Conservation (phyloP, 2,329 filamentous ascomycete genomes). For the Apiospora koreana region DNA sequence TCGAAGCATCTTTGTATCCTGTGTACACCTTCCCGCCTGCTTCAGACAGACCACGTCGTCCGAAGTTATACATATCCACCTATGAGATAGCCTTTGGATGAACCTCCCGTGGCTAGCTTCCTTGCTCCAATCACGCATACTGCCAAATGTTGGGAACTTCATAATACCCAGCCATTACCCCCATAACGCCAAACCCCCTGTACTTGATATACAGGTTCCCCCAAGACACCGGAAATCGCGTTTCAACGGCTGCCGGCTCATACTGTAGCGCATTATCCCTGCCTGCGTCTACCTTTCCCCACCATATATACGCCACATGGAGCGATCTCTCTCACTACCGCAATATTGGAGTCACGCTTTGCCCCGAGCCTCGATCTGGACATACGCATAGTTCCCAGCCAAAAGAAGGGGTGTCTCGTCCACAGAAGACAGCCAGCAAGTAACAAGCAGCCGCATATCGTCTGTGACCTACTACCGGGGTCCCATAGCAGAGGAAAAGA, state of each 20-base stretch:
- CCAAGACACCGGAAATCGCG: slow-evolving; percentile 12
- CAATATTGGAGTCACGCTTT: slow-evolving; percentile 7
- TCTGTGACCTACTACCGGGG: not conserved
- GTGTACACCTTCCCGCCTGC: not conserved
- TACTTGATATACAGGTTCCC: not conserved
- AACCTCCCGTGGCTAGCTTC: not conserved
- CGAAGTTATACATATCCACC: slow-evolving; percentile 3
- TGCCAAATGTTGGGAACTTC: not conserved
- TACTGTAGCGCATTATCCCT: not conserved
- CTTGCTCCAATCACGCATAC: not conserved
- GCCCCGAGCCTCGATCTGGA: not conserved
- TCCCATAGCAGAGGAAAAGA: not conserved
- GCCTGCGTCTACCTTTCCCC: slow-evolving; percentile 3
- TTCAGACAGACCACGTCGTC: slow-evolving; percentile 1
- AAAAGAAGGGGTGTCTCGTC: slow-evolving; percentile 8
- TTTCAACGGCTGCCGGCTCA: slow-evolving; percentile 11
- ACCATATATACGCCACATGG: slow-evolving; percentile 9
- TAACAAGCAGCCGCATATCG: not conserved
- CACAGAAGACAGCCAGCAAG: not conserved
- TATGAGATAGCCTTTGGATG: not conserved
- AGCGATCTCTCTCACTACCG: slow-evolving; percentile 2
- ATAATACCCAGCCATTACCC: not conserved
- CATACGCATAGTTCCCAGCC: not conserved
- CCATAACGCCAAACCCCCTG: not conserved
- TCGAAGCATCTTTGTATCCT: not conserved